Conservation (phyloP, 768 basidiomycete species). For the Pholiota microspora region DNA sequence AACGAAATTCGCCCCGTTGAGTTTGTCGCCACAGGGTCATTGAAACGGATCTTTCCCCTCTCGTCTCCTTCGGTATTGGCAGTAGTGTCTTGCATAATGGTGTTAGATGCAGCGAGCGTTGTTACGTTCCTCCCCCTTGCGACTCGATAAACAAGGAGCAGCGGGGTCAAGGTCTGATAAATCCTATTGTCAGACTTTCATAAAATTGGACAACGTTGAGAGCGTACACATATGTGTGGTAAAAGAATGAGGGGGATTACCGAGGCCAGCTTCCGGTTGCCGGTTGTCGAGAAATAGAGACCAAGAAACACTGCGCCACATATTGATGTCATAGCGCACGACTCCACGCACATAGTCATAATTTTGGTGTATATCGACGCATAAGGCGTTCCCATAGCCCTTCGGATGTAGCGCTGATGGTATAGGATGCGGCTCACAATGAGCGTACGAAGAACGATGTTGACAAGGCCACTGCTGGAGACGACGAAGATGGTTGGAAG, state of each 20-base stretch:
- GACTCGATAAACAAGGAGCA: neutral
- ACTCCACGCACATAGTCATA: constrained; percentile 13
- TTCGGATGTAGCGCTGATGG: constrained; percentile 4
- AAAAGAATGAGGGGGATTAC: constrained; percentile 3
- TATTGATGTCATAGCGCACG: constrained; percentile 7
- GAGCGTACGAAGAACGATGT: constrained; percentile 4
- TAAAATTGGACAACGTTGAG: neutral
- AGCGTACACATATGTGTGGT: constrained; percentile 2
- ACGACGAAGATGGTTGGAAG: constrained; percentile 4
- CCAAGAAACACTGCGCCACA: constrained; percentile 2
- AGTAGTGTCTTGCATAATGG: neutral
- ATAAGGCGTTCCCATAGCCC: neutral
- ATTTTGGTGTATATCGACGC: constrained; percentile 10
- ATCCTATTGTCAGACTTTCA: neutral
- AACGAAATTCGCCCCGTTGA: neutral
- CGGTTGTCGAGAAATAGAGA: neutral
- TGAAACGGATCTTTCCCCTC: neutral
- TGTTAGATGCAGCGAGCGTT: neutral
- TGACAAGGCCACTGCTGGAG: constrained; percentile 3
- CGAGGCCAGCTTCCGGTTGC: neutral
- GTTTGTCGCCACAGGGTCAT: neutral
- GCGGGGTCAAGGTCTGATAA: neutral
- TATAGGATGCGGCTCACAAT: constrained; percentile 8
- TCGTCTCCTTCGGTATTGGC: neutral
- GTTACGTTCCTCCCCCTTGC: neutral